These are phyloP conservation scores for Suhomyces atakaporum DNA, from an alignment of 1,139 yeast genomes.

Conservation along the genomic window DNA sequence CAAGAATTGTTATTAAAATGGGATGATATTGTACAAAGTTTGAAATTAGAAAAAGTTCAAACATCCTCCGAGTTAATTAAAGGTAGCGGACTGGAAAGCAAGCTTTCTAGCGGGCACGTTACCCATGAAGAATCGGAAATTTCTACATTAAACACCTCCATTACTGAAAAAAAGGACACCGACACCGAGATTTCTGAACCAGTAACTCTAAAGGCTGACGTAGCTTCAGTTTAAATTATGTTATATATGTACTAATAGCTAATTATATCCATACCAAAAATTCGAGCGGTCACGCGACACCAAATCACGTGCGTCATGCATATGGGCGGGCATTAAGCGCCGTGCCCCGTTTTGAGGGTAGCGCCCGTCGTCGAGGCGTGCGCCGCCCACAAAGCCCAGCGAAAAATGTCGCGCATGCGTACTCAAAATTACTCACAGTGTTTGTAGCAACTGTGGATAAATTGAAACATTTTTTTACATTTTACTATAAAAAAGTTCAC, in stretches of 20 bases:
- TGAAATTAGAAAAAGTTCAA: slow-evolving; percentile 35
- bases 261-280: slow-evolving; percentile 1
- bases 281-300: slow-evolving; percentile 1
- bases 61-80: slow-evolving; percentile 11
- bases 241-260: slow-evolving; percentile 15
- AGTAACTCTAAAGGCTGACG: slow-evolving; percentile 8
- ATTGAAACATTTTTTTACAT: too few species aligned
- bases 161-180: slow-evolving; percentile 14
- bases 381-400: too few species aligned
- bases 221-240: slow-evolving; percentile 10
- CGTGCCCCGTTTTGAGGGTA: too few species aligned
- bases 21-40: slow-evolving; percentile 39
- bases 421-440: too few species aligned
- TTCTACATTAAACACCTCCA: slow-evolving; percentile 23
- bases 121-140: slow-evolving; percentile 38
- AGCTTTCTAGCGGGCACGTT: slow-evolving; percentile 18
- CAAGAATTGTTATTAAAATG: slow-evolving; percentile 46
- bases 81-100: slow-evolving; percentile 10
- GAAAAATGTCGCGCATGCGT: too few species aligned
- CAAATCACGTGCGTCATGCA: not conserved
- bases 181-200: slow-evolving; percentile 9
- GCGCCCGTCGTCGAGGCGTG: too few species aligned
- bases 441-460: too few species aligned
- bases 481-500: too few species aligned
- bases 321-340: too few species aligned